Percentiles rank a stretch among this genome's conserved stretches.
Conservation (phyloP, 2,329 filamentous ascomycete species). For the Arthrobotrys sphaeroides region DNA sequence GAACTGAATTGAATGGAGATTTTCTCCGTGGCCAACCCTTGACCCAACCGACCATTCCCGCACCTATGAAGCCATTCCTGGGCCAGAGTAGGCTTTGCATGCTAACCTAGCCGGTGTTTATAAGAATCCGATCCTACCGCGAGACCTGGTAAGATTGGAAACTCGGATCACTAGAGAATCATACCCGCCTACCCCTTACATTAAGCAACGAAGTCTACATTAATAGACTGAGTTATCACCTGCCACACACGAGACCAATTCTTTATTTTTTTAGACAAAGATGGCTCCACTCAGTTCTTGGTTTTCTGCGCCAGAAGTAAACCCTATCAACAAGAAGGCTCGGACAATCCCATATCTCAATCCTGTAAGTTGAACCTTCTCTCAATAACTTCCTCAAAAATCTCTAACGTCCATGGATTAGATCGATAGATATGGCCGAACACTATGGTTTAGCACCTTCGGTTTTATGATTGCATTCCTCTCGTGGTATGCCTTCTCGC, state of each 20-base stretch:
- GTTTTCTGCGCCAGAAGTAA: slow-evolving; percentile 72
- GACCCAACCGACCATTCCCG: not conserved
- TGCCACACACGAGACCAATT: not conserved
- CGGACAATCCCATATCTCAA: slow-evolving; percentile 82
- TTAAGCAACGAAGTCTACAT: not conserved
- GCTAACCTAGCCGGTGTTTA: slow-evolving; percentile 33
- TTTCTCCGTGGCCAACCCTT: slow-evolving; percentile 37
- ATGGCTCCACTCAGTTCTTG: slow-evolving; percentile 42
- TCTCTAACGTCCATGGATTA: slow-evolving; percentile 10
- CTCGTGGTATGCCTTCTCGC: slow-evolving; percentile 93
- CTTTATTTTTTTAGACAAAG: not conserved
- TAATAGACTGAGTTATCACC: not conserved
- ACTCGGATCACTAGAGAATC: not conserved
- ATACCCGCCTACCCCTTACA: not conserved
- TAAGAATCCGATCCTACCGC: slow-evolving; percentile 30
- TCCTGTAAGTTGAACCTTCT: slow-evolving; percentile 63
- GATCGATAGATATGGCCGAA: slow-evolving; percentile 77
- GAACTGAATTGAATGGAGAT: slow-evolving; percentile 28
- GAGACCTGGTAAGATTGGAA: not conserved
- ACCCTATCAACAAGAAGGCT: slow-evolving; percentile 85
- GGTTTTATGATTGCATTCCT: slow-evolving; percentile 89
- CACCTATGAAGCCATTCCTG: not conserved
- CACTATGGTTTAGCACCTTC: slow-evolving; percentile 89
- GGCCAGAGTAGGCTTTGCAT: slow-evolving; percentile 16
- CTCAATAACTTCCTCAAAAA: not conserved